A percentile compares a stretch with the other conserved stretches of the same genome.
These are phyloP conservation scores for Cyberlindnera misumaiensis DNA, from an alignment of 805 yeast genomes.

Conservation along the genomic window DNA sequence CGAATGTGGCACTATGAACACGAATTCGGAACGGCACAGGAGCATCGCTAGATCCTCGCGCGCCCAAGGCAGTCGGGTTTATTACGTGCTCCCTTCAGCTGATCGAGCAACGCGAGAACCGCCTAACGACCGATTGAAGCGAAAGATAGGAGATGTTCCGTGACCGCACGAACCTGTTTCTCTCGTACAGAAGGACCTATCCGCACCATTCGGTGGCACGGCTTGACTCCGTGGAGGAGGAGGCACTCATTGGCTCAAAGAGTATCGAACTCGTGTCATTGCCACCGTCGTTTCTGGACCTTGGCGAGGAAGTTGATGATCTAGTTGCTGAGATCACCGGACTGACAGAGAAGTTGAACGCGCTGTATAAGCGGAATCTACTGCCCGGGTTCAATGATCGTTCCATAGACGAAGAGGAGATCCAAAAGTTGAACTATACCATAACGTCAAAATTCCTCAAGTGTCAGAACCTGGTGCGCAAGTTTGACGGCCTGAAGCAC, in stretches of 20 bases:
- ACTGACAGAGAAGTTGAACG: constrained; percentile 54
- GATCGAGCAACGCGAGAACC: no score
- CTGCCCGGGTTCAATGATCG: constrained; percentile 87
- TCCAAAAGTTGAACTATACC: constrained; percentile 68
- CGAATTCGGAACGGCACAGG: no score
- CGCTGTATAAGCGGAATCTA: constrained; percentile 71
- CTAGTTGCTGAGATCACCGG: constrained; percentile 44
- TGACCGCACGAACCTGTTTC: constrained; percentile 87
- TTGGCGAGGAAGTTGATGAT: constrained; percentile 65
- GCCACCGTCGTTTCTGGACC: constrained; percentile 75
- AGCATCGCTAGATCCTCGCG: no score
- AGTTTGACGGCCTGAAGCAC: constrained; percentile 41
- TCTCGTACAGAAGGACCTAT: constrained; percentile 84
- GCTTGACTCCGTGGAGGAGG: constrained; percentile 25
- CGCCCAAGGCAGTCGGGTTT: no score
- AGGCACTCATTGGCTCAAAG: constrained; percentile 22
- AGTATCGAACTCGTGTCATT: constrained; percentile 54
- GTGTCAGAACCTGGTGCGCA: constrained; percentile 71
- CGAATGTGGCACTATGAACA: no score
- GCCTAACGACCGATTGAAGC: not conserved
- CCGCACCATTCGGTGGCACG: constrained; percentile 47
- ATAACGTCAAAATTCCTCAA: constrained; percentile 73
- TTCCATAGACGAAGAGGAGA: constrained; percentile 63
- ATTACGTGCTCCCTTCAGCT: no score
- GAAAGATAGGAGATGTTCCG: constrained; percentile 61